Evolutionary conservation across 2,329 filamentous ascomycete species (phyloP), one percentile per base, ranked within the genome.

Genomic region (Ambrosiella xylebori): DNA sequence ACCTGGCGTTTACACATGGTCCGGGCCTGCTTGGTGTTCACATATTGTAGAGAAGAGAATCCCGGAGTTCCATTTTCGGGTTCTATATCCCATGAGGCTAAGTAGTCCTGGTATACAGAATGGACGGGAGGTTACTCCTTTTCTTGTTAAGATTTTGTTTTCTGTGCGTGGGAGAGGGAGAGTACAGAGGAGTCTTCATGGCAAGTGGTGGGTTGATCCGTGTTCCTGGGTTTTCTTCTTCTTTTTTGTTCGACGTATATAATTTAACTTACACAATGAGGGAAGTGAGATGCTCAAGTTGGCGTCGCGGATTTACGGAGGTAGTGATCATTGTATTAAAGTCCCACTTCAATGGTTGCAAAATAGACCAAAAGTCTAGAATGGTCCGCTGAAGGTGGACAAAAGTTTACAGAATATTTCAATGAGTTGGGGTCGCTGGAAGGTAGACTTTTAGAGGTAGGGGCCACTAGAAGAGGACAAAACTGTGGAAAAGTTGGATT

Each of bases 331-430:
- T 57, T 19, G 40, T n/a, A 51, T 19, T 17, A 1, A n/a, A 7
- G 4, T 7, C 17, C 58, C 58, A 54, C 19, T 36, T 49, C 49
- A 54, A 4, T 11, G 11, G 19, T 9, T 57, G 58, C 11, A 38
- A 49, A 54, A 37, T 60, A 60, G 58, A 57, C 12, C 13, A 8
- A 27, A 27, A 36, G 40, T 60, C 58, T 60, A 54, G 58, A 54
- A 35, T 55, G 45, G 50, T 54, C 58, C 40, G 17, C 44, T 13
- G 17, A 44, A 15, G 13, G 11, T 35, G 27, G 19, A 11, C 35
- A 6, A 11, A 51, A 9, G 27, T 8, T 51, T 51, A 35, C 47
- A 51, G 47, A 11, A 7, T 9, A 11, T 51, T 36, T 13, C 13
- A 36, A 27, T 19, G 9, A 15, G 47, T 27, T 51, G 6, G 13